These are phyloP conservation scores for Aegilops bicornis DNA, from an alignment of 176 grass and related monocot genomes.

Conservation along the genomic window DNA sequence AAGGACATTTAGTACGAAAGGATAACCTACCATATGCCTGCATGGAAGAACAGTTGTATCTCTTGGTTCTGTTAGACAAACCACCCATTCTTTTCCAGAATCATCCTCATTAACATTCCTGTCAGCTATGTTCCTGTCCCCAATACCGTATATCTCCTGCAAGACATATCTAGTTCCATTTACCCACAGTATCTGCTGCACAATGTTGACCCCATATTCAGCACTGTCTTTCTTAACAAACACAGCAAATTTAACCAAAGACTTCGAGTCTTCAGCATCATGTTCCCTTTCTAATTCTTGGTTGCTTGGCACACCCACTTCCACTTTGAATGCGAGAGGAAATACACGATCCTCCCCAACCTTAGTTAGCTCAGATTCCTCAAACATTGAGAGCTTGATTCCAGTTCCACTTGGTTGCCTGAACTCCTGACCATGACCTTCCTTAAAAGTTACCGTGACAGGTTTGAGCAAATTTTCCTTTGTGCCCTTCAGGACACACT, in stretches of 20 bases:
- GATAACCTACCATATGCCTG: slow-evolving; percentile 65
- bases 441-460: slow-evolving; percentile 35
- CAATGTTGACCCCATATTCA: slow-evolving; percentile 37
- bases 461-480: slow-evolving; percentile 46
- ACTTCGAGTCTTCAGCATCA: slow-evolving; percentile 29
- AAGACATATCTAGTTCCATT: slow-evolving; percentile 61
- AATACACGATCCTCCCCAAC: slow-evolving; percentile 45
- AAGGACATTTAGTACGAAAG: background rate
- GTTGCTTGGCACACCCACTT: slow-evolving; percentile 45
- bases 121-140: slow-evolving; percentile 42
- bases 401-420: slow-evolving; percentile 68
- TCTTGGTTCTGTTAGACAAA: slow-evolving; percentile 66
- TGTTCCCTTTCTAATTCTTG: slow-evolving; percentile 31
- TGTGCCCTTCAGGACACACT: slow-evolving; percentile 35
- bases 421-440: slow-evolving; percentile 56
- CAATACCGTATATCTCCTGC: slow-evolving; percentile 66
- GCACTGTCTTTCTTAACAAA: slow-evolving; percentile 50
- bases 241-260: slow-evolving; percentile 57
- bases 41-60: slow-evolving; percentile 66
- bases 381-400: slow-evolving; percentile 52
- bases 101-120: slow-evolving; percentile 41
- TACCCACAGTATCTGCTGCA: slow-evolving; percentile 59
- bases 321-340: slow-evolving; percentile 60
- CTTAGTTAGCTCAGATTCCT: slow-evolving; percentile 47
- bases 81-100: slow-evolving; percentile 66